Base-by-base conservation (phyloP, 371 early-diverging fungal genomes). In the Coemansia sp. region DNA sequence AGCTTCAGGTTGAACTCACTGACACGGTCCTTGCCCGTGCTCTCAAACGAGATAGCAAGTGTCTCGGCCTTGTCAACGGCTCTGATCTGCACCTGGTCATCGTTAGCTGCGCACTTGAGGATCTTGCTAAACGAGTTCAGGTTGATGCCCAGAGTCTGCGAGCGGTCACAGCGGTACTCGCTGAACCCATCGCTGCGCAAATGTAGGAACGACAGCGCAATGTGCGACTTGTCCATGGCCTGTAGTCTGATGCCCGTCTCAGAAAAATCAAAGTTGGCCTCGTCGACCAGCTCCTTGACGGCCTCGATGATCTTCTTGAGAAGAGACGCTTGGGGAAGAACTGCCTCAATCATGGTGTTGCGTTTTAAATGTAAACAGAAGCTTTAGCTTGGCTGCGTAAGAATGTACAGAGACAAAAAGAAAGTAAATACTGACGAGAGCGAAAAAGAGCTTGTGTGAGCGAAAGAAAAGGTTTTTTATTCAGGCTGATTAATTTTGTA, bases 211-310 rank as follows among this genome's bases (percentile, higher is more conserved):
- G 95, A 95, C 60, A 99, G 87, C 22, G 97, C 96, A 16, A 99
- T 95, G 82, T 99, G 98, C 45, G 96, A 90, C 84, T 90, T 93
- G 83, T 99, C 99, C 98, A 99, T 99, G 59, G 97, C 95, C 85
- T 99, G 99, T n/a, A 99, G 86, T 31, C 92, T 87, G 67, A 99
- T 92, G 69, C 99, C 99, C 47, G 90, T 84, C 69, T 97, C 96
- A 57, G 87, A 91, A 82, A 97, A 97, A 80, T 99, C 98, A 84
- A 98, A 95, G 87, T 99, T 99, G 79, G 92, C 94, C 79, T 99
- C 96, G 21, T 89, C 87, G 61, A 99, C 96, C 61, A 99, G 87
- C 72, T 99, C 99, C 84, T 93, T 95, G 82, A 99, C 83, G 62
- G 98, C 95, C 75, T 99, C 99, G 68, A 99, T 87, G 71, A 97